Evolutionary conservation across 768 basidiomycete species (phyloP).

Genomic region (Tylopilus sp.): DNA sequence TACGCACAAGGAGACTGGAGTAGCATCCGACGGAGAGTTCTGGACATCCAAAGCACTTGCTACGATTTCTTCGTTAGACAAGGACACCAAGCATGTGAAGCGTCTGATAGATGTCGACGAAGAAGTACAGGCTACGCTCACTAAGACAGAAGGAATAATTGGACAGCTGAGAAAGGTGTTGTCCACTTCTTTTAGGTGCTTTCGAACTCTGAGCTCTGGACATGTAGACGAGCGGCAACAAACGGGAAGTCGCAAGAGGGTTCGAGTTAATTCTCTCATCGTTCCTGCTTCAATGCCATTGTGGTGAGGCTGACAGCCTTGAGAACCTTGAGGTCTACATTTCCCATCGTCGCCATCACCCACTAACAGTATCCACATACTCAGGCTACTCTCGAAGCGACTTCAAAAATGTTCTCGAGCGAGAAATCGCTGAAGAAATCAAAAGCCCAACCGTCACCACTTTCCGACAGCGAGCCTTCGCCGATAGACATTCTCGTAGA

Average conservation of each 20-base stretch:
- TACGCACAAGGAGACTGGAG: slow-evolving; percentile 51
- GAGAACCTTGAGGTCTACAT: slow-evolving; percentile 59
- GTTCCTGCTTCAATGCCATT: slow-evolving; percentile 68
- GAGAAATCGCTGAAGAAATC: slow-evolving; percentile 37
- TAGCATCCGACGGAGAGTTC: slow-evolving; percentile 69
- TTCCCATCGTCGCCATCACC: background rate
- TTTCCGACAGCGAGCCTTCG: slow-evolving; percentile 36
- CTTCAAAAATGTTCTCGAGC: slow-evolving; percentile 48
- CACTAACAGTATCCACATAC: background rate
- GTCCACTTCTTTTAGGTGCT: background rate
- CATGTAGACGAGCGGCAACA: slow-evolving; percentile 13
- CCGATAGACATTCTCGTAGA: slow-evolving; percentile 87
- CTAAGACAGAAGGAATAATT: slow-evolving; percentile 42
- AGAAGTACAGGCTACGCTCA: slow-evolving; percentile 46
- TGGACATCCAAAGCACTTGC: slow-evolving; percentile 71
- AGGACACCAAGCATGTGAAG: slow-evolving; percentile 66
- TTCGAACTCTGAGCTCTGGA: background rate
- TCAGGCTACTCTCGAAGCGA: slow-evolving; percentile 61
- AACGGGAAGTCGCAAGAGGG: slow-evolving; percentile 47
- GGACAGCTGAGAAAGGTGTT: slow-evolving; percentile 45
- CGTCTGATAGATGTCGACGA: slow-evolving; percentile 51
- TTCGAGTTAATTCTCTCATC: slow-evolving; percentile 69
- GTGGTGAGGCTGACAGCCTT: slow-evolving; percentile 55
- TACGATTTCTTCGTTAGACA: slow-evolving; percentile 54
- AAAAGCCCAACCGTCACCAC: slow-evolving; percentile 28